phyloP scores from a whole-genome alignment of 106 monocot species.

The Dendrobium chrysotoxum region DNA sequence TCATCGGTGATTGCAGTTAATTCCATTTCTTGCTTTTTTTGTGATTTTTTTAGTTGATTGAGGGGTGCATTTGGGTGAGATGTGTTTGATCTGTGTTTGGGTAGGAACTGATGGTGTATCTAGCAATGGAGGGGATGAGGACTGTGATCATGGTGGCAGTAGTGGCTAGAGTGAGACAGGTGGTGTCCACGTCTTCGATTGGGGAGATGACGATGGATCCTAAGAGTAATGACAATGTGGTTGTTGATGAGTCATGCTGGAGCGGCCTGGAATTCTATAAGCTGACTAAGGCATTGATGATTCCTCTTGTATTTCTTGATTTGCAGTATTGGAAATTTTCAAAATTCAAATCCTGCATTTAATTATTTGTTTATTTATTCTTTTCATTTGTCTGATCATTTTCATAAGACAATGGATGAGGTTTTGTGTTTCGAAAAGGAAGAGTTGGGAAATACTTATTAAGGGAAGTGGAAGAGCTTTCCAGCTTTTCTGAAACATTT shows the following conservation, averaged over 20 bases:
- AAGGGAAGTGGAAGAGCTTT: no score
- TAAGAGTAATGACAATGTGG: conserved; percentile 40
- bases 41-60: background rate
- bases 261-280: conserved; percentile 80
- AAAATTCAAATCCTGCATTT: background rate
- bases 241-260: conserved; percentile 88
- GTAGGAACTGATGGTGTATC: conserved; percentile 79
- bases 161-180: conserved; percentile 55
- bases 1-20: conserved; percentile 70
- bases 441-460: no score
- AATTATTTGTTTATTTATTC: background rate
- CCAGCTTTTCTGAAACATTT: no score
- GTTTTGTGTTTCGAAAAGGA: no score
- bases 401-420: no score
- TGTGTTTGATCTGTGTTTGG: background rate
- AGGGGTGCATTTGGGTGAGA: background rate
- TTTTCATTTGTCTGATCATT: background rate
- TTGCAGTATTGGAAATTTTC: no score
- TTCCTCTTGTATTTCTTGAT: background rate
- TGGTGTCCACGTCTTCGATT: conserved; percentile 80
- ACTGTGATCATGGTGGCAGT: conserved; percentile 61
- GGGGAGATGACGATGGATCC: conserved; percentile 81
- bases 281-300: conserved; percentile 29
- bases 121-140: conserved; percentile 60
- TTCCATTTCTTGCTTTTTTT: conserved; percentile 10